Evolutionary conservation across 1,139 yeast genomes (phyloP).

Genomic region (Wickerhamomyces sp.): DNA sequence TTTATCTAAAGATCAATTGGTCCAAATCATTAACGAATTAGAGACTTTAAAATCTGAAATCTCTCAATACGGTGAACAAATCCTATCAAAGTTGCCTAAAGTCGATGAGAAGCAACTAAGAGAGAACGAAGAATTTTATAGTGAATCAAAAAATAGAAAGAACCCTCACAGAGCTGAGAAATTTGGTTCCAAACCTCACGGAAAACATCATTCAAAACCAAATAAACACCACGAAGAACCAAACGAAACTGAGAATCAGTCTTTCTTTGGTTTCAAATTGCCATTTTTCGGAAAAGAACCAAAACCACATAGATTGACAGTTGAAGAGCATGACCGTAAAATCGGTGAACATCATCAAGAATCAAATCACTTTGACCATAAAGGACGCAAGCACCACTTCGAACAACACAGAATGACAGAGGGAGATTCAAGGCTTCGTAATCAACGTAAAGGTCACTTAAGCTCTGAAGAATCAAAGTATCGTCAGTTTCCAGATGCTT

Average conservation of each 20-base stretch:
- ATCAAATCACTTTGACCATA: too few species aligned
- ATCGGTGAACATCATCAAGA: too few species aligned
- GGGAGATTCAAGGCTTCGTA: not conserved
- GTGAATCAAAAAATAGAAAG: not conserved
- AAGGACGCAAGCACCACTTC: too few species aligned
- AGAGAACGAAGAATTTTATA: not conserved
- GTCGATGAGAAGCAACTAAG: not conserved
- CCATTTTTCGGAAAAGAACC: not conserved
- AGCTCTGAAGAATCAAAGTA: not conserved
- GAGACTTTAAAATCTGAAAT: slow-evolving; percentile 7
- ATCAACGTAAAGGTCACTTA: too few species aligned
- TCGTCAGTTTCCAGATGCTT: not conserved
- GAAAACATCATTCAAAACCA: not conserved
- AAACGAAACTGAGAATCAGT: not conserved
- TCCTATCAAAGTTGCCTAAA: slow-evolving; percentile 3
- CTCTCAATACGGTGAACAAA: slow-evolving; percentile 5
- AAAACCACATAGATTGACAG: not conserved
- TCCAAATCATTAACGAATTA: slow-evolving; percentile 8
- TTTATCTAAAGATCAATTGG: slow-evolving; percentile 13
- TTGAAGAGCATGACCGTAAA: too few species aligned
- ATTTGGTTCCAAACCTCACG: too few species aligned
- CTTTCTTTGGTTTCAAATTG: not conserved
- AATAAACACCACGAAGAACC: not conserved
- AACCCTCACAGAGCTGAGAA: not conserved
- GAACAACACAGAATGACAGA: too few species aligned